These are phyloP conservation scores for Leccinum boreale DNA, from an alignment of 768 basidiomycete genomes.

Conservation along the genomic window DNA sequence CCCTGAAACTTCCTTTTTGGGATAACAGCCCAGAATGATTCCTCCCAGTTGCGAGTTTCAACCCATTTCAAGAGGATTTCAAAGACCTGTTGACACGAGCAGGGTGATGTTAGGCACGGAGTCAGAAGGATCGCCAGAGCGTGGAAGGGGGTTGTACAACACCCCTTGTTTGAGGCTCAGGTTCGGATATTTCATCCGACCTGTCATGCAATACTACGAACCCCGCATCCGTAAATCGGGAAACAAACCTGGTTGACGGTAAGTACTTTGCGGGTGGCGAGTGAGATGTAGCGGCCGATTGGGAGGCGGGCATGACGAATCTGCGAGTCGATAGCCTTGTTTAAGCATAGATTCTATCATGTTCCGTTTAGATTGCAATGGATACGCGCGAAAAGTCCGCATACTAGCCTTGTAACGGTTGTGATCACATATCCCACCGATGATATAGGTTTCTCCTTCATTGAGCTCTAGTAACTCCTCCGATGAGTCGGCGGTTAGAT, in stretches of 20 bases:
- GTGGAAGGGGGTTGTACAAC: neutral
- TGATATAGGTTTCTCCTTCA: slow-evolving; percentile 86
- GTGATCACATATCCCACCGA: slow-evolving; percentile 93
- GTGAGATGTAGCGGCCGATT: slow-evolving; percentile 85
- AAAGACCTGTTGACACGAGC: slow-evolving; percentile 49
- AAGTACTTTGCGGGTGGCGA: slow-evolving; percentile 90
- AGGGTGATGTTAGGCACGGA: neutral
- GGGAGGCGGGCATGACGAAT: slow-evolving; percentile 89
- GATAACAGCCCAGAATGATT: slow-evolving; percentile 84
- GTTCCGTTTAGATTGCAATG: slow-evolving; percentile 12
- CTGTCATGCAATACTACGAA: slow-evolving; percentile 1
- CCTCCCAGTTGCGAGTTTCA: slow-evolving; percentile 82
- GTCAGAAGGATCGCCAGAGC: slow-evolving; percentile 2
- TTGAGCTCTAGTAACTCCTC: slow-evolving; percentile 81
- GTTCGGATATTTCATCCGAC: neutral
- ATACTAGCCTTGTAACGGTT: slow-evolving; percentile 85
- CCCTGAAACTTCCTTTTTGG: slow-evolving; percentile 84
- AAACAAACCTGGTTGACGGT: slow-evolving; percentile 84
- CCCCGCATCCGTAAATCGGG: neutral
- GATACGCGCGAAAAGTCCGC: neutral
- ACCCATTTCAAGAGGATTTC: slow-evolving; percentile 91
- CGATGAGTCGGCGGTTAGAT: slow-evolving; percentile 92
- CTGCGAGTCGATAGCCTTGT: slow-evolving; percentile 73
- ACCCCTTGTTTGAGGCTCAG: neutral
- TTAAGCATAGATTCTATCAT: slow-evolving; percentile 77